Evolutionary conservation across 805 yeast species (phyloP).

Genomic region (Saccharomycodes ludwigii): DNA sequence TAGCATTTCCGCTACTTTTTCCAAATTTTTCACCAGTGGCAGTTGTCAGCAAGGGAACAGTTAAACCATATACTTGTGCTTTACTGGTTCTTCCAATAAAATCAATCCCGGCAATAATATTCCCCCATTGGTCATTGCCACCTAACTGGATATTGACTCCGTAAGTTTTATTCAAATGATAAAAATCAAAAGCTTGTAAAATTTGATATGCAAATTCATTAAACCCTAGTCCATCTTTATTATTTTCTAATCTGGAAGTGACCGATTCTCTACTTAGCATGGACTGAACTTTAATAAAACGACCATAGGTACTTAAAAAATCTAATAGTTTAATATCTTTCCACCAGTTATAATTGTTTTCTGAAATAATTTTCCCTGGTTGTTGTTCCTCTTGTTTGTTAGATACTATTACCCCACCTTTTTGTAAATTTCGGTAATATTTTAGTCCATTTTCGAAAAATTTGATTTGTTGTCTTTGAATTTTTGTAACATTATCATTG

Average conservation of each 20-base stretch:
- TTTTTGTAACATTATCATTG: slow-evolving; percentile 41
- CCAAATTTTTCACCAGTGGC: slow-evolving; percentile 91
- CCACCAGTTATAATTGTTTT: slow-evolving; percentile 84
- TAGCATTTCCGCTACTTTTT: slow-evolving; percentile 93
- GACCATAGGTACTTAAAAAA: slow-evolving; percentile 67
- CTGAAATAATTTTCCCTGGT: slow-evolving; percentile 31
- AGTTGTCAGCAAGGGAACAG: slow-evolving; percentile 83
- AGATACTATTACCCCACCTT: slow-evolving; percentile 21
- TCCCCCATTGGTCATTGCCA: slow-evolving; percentile 98
- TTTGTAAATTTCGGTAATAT: slow-evolving; percentile 37
- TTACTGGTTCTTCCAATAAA: slow-evolving; percentile 45
- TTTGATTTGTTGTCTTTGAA: slow-evolving; percentile 45
- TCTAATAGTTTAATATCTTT: slow-evolving; percentile 58
- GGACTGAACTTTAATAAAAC: slow-evolving; percentile 64
- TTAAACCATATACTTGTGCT: slow-evolving; percentile 51
- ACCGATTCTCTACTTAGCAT: slow-evolving; percentile 89
- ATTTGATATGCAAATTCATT: slow-evolving; percentile 91
- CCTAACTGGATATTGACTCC: slow-evolving; percentile 73
- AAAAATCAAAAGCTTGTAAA: slow-evolving; percentile 88
- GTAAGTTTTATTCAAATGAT: slow-evolving; percentile 52
- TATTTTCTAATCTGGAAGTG: slow-evolving; percentile 51
- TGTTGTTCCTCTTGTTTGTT: slow-evolving; percentile 2
- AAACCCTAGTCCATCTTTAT: slow-evolving; percentile 69
- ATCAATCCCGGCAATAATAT: slow-evolving; percentile 91
- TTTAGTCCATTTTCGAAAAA: slow-evolving; percentile 52